Evolutionary conservation across 2,329 filamentous ascomycete genomes (phyloP), one percentile per base, ranked within the genome.

Genomic region (Colletotrichum tabaci): DNA sequence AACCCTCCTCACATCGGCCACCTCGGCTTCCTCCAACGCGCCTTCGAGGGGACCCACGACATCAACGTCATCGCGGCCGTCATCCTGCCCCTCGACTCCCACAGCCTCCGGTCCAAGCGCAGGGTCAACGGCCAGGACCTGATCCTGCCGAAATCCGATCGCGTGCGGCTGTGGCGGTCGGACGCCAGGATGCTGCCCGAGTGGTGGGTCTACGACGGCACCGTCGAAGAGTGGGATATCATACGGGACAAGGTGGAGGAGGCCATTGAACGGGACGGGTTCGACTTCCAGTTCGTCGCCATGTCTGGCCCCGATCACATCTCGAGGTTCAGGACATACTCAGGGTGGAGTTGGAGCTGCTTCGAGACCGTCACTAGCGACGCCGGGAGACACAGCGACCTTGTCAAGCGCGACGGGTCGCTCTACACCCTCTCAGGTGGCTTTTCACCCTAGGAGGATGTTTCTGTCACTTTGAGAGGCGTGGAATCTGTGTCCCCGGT

Each of bases 1-100:
- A 58, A 58, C 21, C 38, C 55, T 2, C 55, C 55, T 5, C 55
- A 58, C 38, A 10, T 42, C 7, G 55, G 55, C n/a, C 55, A 58
- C 38, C n/a, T 15, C 40, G 18, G 23, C 38, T 5, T 44, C 7
- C 55, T 58, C 21, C 55, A 38, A 2, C 38, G 40, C n/a, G 55
- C 40, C 21, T 44, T 58, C 6, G 55, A 44, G 21, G 35, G 2
- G 1, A 44, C 35, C 55, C n/a, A 23, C 2, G 55, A 58, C 21
- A 58, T 58, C 15, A 44, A 58, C 15, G 40, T 26, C 55, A 44
- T 58, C 40, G 55, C 55, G 7, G 55, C 55, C 38, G 23, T 58
- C n/a, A 10, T 58, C 40, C 13, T 58, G 13, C 55, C 38, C 21
- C 3, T 58, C 55, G 21, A 26, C 38, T 35, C 42, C 55, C 3